Evolutionary conservation across 805 yeast species (phyloP).

Genomic region (Cyberlindnera misumaiensis): DNA sequence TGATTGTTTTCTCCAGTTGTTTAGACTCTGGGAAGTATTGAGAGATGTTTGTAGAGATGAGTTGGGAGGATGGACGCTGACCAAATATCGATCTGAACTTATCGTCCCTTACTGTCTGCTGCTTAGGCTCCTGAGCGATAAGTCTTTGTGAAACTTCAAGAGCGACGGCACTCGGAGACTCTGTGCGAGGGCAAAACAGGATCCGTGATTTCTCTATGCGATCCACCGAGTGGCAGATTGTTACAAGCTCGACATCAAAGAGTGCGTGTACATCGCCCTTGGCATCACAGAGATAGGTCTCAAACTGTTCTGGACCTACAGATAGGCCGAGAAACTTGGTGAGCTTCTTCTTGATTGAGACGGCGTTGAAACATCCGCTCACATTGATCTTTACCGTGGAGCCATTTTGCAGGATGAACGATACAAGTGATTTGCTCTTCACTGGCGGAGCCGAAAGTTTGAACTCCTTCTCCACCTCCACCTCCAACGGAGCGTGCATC

Average conservation of each 20-base stretch:
- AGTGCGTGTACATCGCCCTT: conserved; percentile 38
- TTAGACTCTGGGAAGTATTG: conserved; percentile 89
- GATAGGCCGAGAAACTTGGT: conserved; percentile 49
- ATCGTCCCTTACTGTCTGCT: conserved; percentile 2
- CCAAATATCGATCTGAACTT: conserved; percentile 49
- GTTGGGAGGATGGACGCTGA: conserved; percentile 89
- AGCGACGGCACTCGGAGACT: conserved; percentile 57
- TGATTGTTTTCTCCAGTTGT: conserved; percentile 67
- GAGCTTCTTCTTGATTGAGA: conserved; percentile 64
- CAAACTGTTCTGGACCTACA: conserved; percentile 42
- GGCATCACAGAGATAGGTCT: conserved; percentile 50
- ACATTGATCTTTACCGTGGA: conserved; percentile 60
- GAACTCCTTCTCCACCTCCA: conserved; percentile 9
- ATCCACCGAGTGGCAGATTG: conserved; percentile 73
- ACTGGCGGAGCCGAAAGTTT: conserved; percentile 17
- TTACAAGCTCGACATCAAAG: conserved; percentile 74
- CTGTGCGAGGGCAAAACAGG: conserved; percentile 58
- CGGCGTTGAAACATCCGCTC: conserved; percentile 75
- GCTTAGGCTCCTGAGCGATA: conserved; percentile 20
- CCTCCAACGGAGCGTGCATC: conserved; percentile 22
- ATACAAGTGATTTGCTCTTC: conserved; percentile 31
- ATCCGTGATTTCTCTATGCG: conserved; percentile 62
- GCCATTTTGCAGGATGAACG: conserved; percentile 73
- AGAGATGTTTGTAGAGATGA: conserved; percentile 81
- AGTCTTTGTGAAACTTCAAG: conserved; percentile 45